Percentiles rank a stretch among this genome's conserved stretches.
Evolutionary conservation across 176 grass and related monocot genomes (phyloP).

Genomic region (Urochloa ruziziensis): DNA sequence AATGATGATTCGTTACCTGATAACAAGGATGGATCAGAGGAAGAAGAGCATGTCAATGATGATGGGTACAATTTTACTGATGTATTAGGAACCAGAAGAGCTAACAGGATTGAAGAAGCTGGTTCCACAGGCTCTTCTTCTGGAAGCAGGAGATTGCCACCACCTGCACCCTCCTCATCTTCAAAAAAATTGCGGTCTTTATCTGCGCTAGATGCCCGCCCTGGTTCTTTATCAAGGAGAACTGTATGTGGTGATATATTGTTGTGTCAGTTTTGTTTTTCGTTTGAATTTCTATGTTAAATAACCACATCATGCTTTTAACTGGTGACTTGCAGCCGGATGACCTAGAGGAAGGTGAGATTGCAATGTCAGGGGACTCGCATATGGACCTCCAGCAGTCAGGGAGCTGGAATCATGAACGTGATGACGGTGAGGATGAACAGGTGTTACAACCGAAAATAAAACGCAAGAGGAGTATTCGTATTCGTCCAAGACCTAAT

Average conservation of each 20-base stretch:
- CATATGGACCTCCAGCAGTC: slow-evolving; percentile 84
- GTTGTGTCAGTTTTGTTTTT: slow-evolving; percentile 9
- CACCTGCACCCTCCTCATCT: slow-evolving; percentile 59
- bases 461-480: slow-evolving; percentile 90
- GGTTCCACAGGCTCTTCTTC: slow-evolving; percentile 89
- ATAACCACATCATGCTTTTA: slow-evolving; percentile 24
- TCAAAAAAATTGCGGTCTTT: slow-evolving; percentile 84
- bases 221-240: slow-evolving; percentile 64
- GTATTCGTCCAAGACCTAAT: slow-evolving; percentile 74
- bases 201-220: slow-evolving; percentile 81
- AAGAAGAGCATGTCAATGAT: slow-evolving; percentile 53
- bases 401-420: slow-evolving; percentile 81
- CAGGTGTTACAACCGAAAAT: slow-evolving; percentile 86
- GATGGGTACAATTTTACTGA: slow-evolving; percentile 41
- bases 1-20: slow-evolving; percentile 58
- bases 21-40: slow-evolving; percentile 76
- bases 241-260: slow-evolving; percentile 47
- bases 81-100: slow-evolving; percentile 37
- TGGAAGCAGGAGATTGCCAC: slow-evolving; percentile 74
- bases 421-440: slow-evolving; percentile 86
- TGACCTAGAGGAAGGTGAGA: slow-evolving; percentile 98
- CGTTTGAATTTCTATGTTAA: not conserved
- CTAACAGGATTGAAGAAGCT: slow-evolving; percentile 66
- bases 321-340: slow-evolving; percentile 58
- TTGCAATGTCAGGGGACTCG: slow-evolving; percentile 88